Conservation (phyloP, 192 early-diverging fungal species). For the Oehlia diaphana region DNA sequence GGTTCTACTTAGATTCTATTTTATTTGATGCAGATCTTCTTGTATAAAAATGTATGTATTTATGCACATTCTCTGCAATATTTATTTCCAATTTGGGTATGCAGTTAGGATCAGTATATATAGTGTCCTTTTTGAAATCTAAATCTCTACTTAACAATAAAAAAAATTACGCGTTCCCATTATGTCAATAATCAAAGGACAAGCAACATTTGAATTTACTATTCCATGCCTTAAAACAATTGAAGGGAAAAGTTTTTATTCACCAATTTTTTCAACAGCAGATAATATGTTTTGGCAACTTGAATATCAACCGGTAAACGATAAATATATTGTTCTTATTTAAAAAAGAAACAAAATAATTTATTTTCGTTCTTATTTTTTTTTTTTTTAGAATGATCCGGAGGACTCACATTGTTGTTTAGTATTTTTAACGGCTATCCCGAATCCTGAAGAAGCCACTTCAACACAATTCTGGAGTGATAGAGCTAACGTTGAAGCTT, state of each 20-base stretch:
- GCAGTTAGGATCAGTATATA: no score
- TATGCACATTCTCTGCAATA: no score
- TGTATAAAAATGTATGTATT: no score
- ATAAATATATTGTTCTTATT: neutral
- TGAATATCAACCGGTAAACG: conserved; percentile 14
- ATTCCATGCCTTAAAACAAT: neutral
- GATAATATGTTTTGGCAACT: conserved; percentile 15
- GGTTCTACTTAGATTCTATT: no score
- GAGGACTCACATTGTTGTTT: neutral
- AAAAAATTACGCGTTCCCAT: no score
- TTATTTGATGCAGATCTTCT: no score
- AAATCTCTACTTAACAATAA: no score
- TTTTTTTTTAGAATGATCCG: neutral
- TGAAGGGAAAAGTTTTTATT: neutral
- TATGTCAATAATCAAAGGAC: no score
- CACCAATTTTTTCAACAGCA: neutral
- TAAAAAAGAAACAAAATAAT: neutral
- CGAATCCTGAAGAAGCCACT: neutral
- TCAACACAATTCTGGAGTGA: neutral
- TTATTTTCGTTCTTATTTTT: neutral
- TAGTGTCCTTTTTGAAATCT: no score
- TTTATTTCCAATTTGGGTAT: no score
- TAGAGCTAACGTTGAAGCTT: no score
- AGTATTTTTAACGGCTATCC: conserved; percentile 8
- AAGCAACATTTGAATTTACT: neutral